Conservation (phyloP, 2,329 filamentous ascomycete genomes). For the Ophiostoma australiae region DNA sequence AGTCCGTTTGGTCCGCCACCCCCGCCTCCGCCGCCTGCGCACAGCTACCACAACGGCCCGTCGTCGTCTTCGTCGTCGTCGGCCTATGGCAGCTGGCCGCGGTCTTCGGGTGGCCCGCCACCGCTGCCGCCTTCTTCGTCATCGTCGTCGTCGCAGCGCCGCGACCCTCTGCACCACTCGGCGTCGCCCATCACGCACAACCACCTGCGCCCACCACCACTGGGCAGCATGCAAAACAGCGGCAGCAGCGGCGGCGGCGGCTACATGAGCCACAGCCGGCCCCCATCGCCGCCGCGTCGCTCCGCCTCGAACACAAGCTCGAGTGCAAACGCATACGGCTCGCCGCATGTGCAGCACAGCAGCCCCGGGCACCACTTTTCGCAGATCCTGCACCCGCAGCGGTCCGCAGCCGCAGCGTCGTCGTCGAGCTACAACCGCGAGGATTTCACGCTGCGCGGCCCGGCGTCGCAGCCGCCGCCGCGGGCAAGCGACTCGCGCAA, state of each 20-base stretch:
- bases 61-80: constrained; percentile 21
- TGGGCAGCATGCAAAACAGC: constrained; percentile 25
- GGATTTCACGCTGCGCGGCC: constrained; percentile 27
- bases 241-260: constrained; percentile 9
- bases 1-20: constrained; percentile 11
- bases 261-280: constrained; percentile 36
- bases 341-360: constrained; percentile 34
- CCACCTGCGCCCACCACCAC: constrained; percentile 27
- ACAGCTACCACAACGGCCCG: constrained; percentile 19
- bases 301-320: neutral
- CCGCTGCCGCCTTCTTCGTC: constrained; percentile 3
- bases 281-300: constrained; percentile 45
- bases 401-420: constrained; percentile 30
- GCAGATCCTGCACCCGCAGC: constrained; percentile 34
- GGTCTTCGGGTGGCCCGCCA: constrained; percentile 15
- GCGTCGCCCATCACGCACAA: constrained; percentile 25
- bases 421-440: constrained; percentile 26
- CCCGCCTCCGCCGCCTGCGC: constrained; percentile 19
- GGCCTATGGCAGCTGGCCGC: constrained; percentile 24
- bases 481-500: constrained; percentile 41
- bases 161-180: constrained; percentile 20
- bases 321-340: constrained; percentile 18
- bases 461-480: constrained; percentile 29
- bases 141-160: constrained; percentile 17
- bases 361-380: constrained; percentile 42